Percentiles rank a stretch among this genome's conserved stretches.
Conservation (phyloP, 2,329 filamentous ascomycete species). For the Ceratocystis eucalypticola region DNA sequence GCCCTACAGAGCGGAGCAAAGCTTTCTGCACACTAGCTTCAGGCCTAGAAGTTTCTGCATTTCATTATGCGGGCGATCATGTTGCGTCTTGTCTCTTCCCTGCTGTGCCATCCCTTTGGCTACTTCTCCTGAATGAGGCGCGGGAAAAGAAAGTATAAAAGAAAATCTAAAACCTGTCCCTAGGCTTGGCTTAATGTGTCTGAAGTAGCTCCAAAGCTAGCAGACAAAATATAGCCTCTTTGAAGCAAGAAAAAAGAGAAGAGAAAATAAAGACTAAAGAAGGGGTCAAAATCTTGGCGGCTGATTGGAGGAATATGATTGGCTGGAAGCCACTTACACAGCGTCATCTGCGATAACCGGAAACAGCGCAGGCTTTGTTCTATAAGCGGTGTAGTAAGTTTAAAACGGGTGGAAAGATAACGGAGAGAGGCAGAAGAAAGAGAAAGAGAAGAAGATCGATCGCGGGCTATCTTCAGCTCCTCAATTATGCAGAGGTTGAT, state of each 20-base stretch:
- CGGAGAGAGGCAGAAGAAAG: not conserved
- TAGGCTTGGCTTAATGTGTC: not conserved
- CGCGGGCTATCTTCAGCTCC: not conserved
- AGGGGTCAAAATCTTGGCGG: not conserved
- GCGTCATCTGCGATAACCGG: not conserved
- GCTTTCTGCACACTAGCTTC: too few species aligned
- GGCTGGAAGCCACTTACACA: conserved; percentile 12
- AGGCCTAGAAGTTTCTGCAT: too few species aligned
- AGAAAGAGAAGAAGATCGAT: not conserved
- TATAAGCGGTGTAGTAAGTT: not conserved
- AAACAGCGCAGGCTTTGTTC: not conserved
- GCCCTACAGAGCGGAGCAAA: too few species aligned
- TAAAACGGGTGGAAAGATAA: not conserved
- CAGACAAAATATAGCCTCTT: not conserved
- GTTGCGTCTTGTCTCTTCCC: too few species aligned
- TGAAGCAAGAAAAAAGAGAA: conserved; percentile 5
- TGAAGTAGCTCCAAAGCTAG: not conserved
- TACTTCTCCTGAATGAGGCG: not conserved
- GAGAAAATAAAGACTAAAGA: conserved; percentile 13
- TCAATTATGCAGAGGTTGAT: not conserved
- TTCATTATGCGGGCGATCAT: too few species aligned
- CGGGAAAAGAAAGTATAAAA: too few species aligned
- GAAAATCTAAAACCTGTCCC: not conserved
- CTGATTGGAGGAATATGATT: conserved; percentile 11
- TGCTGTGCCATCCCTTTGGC: not conserved